Evolutionary conservation across 1,284 basidiomycete genomes (phyloP).

Genomic region (Naganishia cerealis): DNA sequence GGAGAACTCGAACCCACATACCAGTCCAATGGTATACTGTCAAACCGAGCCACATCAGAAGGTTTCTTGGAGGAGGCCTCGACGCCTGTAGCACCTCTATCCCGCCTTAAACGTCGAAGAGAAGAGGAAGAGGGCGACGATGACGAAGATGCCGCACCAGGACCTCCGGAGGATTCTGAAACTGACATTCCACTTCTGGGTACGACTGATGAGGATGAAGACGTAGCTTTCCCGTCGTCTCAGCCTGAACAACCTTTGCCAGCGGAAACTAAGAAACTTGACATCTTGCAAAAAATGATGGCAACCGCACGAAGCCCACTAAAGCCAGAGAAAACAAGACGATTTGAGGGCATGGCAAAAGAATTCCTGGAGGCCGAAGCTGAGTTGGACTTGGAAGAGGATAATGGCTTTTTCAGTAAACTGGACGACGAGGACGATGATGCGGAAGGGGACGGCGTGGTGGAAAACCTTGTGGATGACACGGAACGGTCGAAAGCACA

Average conservation of each 20-base stretch:
- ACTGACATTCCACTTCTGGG: neutral
- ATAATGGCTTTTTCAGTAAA: conserved; percentile 29
- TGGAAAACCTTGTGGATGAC: conserved; percentile 36
- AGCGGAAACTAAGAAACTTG: conserved; percentile 3
- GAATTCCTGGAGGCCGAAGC: conserved; percentile 13
- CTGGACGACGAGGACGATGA: conserved; percentile 33
- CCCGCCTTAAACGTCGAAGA: conserved; percentile 18
- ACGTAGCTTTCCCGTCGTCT: conserved; percentile 21
- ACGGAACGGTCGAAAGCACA: conserved; percentile 30
- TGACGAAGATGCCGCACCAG: neutral
- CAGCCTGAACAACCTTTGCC: conserved; percentile 11
- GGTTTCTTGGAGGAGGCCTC: conserved; percentile 12
- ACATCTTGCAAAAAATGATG: conserved; percentile 16
- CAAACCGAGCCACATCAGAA: conserved; percentile 4
- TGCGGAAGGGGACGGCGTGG: conserved; percentile 32
- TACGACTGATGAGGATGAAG: conserved; percentile 8
- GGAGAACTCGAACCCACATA: conserved; percentile 25
- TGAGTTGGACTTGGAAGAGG: conserved; percentile 22
- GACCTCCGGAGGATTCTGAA: neutral
- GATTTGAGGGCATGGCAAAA: neutral
- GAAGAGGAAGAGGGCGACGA: conserved; percentile 16
- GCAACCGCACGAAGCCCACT: conserved; percentile 18
- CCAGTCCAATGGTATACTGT: conserved; percentile 10
- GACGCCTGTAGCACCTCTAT: conserved; percentile 12
- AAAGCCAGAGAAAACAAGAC: neutral